Conservation (phyloP, 2,329 filamentous ascomycete genomes). For the Pestalotiopsis sp. region DNA sequence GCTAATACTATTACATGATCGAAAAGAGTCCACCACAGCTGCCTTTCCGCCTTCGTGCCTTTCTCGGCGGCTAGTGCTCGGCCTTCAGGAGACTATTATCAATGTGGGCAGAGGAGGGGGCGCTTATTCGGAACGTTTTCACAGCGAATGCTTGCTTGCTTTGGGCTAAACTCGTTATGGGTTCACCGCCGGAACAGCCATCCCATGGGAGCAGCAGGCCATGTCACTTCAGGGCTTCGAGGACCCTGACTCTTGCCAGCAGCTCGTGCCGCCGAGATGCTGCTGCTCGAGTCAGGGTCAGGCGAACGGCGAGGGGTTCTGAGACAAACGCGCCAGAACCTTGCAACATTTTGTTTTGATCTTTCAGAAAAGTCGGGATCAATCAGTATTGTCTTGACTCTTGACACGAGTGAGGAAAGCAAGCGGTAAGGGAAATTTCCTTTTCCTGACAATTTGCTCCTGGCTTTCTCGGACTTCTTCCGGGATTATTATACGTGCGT, state of each 20-base stretch:
- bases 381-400: neutral
- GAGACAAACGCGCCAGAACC: neutral
- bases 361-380: neutral
- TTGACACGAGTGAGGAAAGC: neutral
- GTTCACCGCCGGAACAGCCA: neutral
- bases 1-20: neutral
- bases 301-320: neutral
- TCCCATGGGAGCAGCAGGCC: neutral
- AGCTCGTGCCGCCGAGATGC: neutral
- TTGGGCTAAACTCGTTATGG: neutral
- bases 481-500: too few relatives aligned
- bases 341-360: neutral
- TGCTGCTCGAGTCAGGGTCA: neutral
- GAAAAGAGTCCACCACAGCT: neutral
- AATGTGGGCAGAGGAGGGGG: neutral
- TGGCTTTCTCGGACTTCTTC: too few relatives aligned
- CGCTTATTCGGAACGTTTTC: neutral
- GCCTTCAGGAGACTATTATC: slow-evolving; percentile 1
- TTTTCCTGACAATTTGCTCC: neutral
- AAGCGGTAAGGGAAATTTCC: neutral
- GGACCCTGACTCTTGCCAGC: neutral
- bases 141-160: neutral
- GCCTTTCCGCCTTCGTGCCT: slow-evolving; percentile 3
- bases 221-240: neutral
- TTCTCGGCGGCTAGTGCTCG: neutral